A percentile compares a stretch with the other conserved stretches of the same genome.
Conservation (phyloP, 1,139 yeast genomes). For the Geotrichum armillariae region DNA sequence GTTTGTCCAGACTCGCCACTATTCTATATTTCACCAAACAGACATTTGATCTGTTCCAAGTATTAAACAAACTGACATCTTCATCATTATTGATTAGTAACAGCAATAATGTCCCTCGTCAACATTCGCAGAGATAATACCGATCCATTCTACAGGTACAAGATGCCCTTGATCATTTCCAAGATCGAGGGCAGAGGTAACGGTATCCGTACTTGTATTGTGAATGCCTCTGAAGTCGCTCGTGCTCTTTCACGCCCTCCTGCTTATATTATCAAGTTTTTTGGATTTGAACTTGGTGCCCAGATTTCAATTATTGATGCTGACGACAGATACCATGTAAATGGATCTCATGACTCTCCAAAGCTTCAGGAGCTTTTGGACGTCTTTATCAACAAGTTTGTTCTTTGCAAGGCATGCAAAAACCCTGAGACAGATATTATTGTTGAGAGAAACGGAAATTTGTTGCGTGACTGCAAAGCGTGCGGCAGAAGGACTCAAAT, state of each 20-base stretch:
- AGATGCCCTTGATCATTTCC: conserved; percentile 97
- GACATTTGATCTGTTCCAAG: conserved; percentile 1
- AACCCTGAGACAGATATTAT: conserved; percentile 96
- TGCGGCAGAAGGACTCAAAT: conserved; percentile 89
- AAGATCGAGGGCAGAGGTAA: conserved; percentile 99
- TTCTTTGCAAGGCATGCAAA: conserved; percentile 90
- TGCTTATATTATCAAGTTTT: conserved; percentile 85
- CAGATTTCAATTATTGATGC: conserved; percentile 81
- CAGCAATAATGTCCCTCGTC: conserved; percentile 67
- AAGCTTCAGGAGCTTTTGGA: conserved; percentile 93
- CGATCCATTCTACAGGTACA: conserved; percentile 98
- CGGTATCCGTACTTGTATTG: conserved; percentile 95
- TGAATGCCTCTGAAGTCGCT: conserved; percentile 89
- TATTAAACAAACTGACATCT: background rate
- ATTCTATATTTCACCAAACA: background rate
- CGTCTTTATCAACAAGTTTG: conserved; percentile 90
- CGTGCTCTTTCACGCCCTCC: conserved; percentile 94
- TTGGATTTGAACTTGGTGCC: conserved; percentile 97
- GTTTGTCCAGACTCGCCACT: conserved; percentile 5
- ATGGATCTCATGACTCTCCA: conserved; percentile 90
- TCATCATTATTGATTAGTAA: background rate
- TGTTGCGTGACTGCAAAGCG: conserved; percentile 95
- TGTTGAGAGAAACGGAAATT: conserved; percentile 70
- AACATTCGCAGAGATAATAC: conserved; percentile 96
- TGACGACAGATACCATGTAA: conserved; percentile 84